A percentile compares a stretch with the other conserved stretches of the same genome.
Conservation (phyloP, 2,329 filamentous ascomycete species). For the Trichoderma sp. region DNA sequence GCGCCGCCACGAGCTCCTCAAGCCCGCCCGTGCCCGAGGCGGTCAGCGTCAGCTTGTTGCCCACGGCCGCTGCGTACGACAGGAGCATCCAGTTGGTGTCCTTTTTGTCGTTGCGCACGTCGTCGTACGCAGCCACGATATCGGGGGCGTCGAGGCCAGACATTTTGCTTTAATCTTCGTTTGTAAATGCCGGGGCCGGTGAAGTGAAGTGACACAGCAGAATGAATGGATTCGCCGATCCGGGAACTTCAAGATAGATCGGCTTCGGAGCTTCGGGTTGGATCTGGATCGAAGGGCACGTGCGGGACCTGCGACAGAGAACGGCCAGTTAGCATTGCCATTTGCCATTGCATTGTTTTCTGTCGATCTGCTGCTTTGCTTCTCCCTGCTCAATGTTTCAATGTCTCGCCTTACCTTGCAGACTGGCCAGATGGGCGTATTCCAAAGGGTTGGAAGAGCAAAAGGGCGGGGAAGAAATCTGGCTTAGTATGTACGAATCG, state of each 20-base stretch:
- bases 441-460: background rate
- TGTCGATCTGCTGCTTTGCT: background rate
- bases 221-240: background rate
- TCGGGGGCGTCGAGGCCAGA: conserved; percentile 60
- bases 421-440: background rate
- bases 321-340: background rate
- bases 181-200: background rate
- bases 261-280: background rate
- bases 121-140: conserved; percentile 64
- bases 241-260: background rate
- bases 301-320: background rate
- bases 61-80: conserved; percentile 57
- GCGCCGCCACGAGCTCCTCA: conserved; percentile 53
- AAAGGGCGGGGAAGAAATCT: conserved; percentile 16
- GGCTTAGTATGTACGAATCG: conserved; percentile 9
- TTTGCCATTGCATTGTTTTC: background rate
- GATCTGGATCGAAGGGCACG: background rate
- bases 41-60: conserved; percentile 58
- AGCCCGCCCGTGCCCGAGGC: conserved; percentile 63
- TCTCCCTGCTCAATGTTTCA: background rate
- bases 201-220: background rate
- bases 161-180: conserved; percentile 43
- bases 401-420: conserved; percentile 4
- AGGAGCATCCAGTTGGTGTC: conserved; percentile 67
- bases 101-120: conserved; percentile 67